Conservation (phyloP, 306 rosid genomes). For the Adenanthera pavonina region DNA sequence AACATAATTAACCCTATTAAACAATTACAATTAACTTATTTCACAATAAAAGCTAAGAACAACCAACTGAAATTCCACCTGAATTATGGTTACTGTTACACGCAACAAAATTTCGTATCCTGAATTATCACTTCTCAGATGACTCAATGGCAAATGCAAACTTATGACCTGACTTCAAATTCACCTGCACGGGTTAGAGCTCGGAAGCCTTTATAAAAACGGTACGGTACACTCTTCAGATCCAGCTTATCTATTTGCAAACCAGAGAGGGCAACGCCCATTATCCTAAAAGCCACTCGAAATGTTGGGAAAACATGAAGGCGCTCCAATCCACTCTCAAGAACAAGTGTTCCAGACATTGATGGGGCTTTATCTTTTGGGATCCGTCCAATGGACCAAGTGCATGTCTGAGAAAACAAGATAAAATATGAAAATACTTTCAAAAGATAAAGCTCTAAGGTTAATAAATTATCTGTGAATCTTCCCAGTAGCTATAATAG, state of each 20-base stretch:
- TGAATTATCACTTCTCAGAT: slow-evolving; percentile 1
- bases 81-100: background rate
- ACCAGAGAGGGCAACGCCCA: slow-evolving; percentile 93
- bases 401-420: slow-evolving; percentile 64
- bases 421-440: slow-evolving; percentile 3
- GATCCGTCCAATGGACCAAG: slow-evolving; percentile 84
- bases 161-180: slow-evolving; percentile 80
- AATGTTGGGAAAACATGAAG: slow-evolving; percentile 88
- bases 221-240: slow-evolving; percentile 66
- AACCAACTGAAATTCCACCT: background rate
- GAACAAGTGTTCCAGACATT: slow-evolving; percentile 85
- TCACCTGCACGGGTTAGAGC: slow-evolving; percentile 85
- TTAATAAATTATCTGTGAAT: slow-evolving; percentile 10
- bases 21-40: background rate
- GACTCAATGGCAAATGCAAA: slow-evolving; percentile 27
- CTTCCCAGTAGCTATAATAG: background rate
- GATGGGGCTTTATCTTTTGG: slow-evolving; percentile 92
- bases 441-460: slow-evolving; percentile 24
- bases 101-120: slow-evolving; percentile 37
- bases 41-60: background rate
- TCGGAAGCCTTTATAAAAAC: slow-evolving; percentile 88
- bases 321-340: slow-evolving; percentile 78
- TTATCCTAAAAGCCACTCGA: slow-evolving; percentile 77
- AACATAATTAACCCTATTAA: background rate
- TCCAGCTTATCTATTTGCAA: slow-evolving; percentile 85